A percentile compares a stretch with the other conserved stretches of the same genome.
These are phyloP conservation scores for Fraxinus quadrangulata DNA, from an alignment of 257 asterid species.

Conservation along the genomic window DNA sequence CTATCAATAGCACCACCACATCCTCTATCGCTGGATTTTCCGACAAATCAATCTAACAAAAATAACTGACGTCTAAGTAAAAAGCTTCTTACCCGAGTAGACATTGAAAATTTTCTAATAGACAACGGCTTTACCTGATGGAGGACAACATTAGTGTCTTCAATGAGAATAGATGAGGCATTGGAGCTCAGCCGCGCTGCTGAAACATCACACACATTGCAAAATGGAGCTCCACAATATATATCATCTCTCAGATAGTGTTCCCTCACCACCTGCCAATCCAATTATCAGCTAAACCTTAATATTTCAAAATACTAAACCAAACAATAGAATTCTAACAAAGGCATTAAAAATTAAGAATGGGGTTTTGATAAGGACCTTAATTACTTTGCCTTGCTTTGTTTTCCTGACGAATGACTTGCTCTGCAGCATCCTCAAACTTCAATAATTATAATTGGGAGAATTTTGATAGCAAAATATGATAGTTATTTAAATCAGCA, in stretches of 20 bases:
- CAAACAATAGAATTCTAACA: not conserved
- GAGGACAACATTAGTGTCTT: constrained; percentile 91
- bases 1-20: constrained; percentile 85
- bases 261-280: constrained; percentile 75
- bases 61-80: not conserved
- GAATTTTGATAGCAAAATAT: no score
- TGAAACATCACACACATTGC: constrained; percentile 63
- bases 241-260: constrained; percentile 92
- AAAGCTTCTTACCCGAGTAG: not conserved
- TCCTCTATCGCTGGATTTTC: constrained; percentile 87
- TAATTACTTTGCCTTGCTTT: constrained; percentile 74
- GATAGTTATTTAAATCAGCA: no score
- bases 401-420: constrained; percentile 75
- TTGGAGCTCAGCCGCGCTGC: constrained; percentile 54
- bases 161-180: constrained; percentile 51
- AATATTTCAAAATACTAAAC: constrained; percentile 3
- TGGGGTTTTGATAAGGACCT: constrained; percentile 41
- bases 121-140: constrained; percentile 52
- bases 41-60: constrained; percentile 80
- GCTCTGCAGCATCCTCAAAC: constrained; percentile 63
- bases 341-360: not conserved
- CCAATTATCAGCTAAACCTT: constrained; percentile 22
- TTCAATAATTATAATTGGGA: no score
- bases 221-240: constrained; percentile 83
- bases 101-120: not conserved